A percentile compares a stretch with the other conserved stretches of the same genome.
These are phyloP conservation scores for Excoecaria agallocha DNA, from an alignment of 345 rosid species.

Conservation along the genomic window DNA sequence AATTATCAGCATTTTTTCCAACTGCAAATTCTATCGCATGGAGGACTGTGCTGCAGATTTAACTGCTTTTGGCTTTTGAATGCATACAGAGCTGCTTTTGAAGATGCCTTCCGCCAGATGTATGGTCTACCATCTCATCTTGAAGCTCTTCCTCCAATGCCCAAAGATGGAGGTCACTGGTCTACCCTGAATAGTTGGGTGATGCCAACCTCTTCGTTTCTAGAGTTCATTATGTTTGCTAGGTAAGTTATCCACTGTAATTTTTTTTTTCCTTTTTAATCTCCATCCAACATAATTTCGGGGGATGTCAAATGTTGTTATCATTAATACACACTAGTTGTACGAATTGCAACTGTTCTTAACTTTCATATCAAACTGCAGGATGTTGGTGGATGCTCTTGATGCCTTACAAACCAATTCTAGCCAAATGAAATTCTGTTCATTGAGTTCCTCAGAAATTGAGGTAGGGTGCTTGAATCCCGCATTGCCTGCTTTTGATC, in stretches of 20 bases:
- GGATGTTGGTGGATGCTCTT: conserved; percentile 93
- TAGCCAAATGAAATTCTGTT: conserved; percentile 21
- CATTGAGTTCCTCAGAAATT: conserved; percentile 53
- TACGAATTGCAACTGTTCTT: neutral
- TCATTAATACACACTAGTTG: neutral
- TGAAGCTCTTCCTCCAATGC: conserved; percentile 95
- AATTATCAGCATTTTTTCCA: neutral
- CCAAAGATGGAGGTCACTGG: conserved; percentile 87
- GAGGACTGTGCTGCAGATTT: conserved; percentile 5
- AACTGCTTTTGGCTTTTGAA: conserved; percentile 7
- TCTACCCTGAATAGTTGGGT: conserved; percentile 93
- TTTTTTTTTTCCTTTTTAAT: neutral
- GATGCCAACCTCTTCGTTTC: conserved; percentile 94
- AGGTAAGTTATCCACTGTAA: conserved; percentile 38
- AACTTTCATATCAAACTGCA: conserved; percentile 28
- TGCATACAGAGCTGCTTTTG: conserved; percentile 63
- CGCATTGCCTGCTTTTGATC: neutral
- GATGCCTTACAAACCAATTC: conserved; percentile 64
- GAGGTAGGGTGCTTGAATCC: conserved; percentile 51
- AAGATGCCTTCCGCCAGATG: conserved; percentile 76
- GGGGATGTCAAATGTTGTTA: neutral
- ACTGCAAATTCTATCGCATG: neutral
- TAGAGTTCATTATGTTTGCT: conserved; percentile 89
- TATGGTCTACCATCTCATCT: conserved; percentile 60
- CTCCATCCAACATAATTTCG: conserved; percentile 3